Base-by-base conservation (phyloP, 306 rosid genomes). In the Oemleria cerasiformis region DNA sequence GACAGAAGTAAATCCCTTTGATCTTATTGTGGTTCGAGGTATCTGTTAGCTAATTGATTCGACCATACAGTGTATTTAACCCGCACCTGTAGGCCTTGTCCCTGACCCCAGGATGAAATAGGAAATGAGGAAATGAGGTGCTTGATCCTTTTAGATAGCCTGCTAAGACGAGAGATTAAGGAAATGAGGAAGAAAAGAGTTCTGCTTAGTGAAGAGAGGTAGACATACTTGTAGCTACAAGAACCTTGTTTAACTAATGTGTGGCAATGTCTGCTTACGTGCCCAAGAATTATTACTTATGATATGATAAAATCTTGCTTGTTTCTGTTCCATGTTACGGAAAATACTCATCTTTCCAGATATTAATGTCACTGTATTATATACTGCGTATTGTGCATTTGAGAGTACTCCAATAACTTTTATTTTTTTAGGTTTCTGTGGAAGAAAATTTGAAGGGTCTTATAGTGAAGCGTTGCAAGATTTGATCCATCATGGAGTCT, bases 401-500 rank as follows among this genome's bases (percentile, higher is more conserved):
- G 59, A 63, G 16, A 50, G 25, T 57, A 8, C 23, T 30, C 41
- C 57, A 11, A 9, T 14, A 43, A 54, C 61, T 14, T 3, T 39
- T 21, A 38, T 39, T 53, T 66, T 19, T 14, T 38, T 34, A 65
- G 66, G 73, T 39, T 44, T 74, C n/a, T 57, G 54, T 36, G 44
- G 44, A 34, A 70, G 66, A 23, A 63, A 61, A 13, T 7, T 56
- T n/a, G 65, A 56, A 40, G 60, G 7, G 47, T 20, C 19, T 23
- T 63, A 51, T 43, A 39, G 23, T 53, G 47, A n/a, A 8, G 59
- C 11, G 30, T 49, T 74, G 71, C 60, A 64, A 63, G 68, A 47
- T 78, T 76, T 77, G 63, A 45, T 72, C 25, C 72, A 61, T 58
- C 70, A 83, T 85, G 84, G 88, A 85, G 74, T 54, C 61, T 67